Evolutionary conservation across 306 rosid species (phyloP).

Genomic region (Cicer chorassanicum): DNA sequence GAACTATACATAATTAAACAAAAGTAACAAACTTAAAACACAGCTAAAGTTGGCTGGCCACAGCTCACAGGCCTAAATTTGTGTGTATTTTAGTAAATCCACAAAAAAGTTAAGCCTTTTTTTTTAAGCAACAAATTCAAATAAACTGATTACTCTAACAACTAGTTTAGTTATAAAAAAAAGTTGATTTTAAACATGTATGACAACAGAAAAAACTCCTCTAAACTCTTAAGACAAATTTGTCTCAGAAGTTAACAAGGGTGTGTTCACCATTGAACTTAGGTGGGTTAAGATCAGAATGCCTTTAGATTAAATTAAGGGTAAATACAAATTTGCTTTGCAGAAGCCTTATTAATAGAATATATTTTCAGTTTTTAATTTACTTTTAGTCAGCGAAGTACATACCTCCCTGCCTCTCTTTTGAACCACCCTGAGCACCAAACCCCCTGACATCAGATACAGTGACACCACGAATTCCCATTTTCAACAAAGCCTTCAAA

Average conservation of each 20-base stretch:
- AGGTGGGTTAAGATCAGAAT: background rate
- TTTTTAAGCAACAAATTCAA: constrained; percentile 19
- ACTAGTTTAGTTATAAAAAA: constrained; percentile 4
- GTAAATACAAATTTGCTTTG: background rate
- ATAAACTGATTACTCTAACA: background rate
- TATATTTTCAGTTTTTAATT: constrained; percentile 5
- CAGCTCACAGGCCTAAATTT: background rate
- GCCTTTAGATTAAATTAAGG: background rate
- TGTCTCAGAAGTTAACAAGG: background rate
- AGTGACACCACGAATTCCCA: constrained; percentile 91
- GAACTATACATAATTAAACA: constrained; percentile 18
- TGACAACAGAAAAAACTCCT: background rate
- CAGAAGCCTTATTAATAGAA: constrained; percentile 15
- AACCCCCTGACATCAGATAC: constrained; percentile 88
- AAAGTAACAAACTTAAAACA: constrained; percentile 18
- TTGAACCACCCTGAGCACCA: constrained; percentile 95
- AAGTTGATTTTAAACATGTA: constrained; percentile 29
- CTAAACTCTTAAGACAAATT: background rate
- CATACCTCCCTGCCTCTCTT: constrained; percentile 96
- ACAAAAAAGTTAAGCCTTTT: background rate
- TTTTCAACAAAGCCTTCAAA: constrained; percentile 76
- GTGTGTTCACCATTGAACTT: background rate
- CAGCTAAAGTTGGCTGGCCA: constrained; percentile 22
- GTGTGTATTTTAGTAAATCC: constrained; percentile 4
- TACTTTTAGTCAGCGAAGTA: constrained; percentile 9